Evolutionary conservation across 805 yeast species (phyloP).

Genomic region (Kuraishia hungarica): DNA sequence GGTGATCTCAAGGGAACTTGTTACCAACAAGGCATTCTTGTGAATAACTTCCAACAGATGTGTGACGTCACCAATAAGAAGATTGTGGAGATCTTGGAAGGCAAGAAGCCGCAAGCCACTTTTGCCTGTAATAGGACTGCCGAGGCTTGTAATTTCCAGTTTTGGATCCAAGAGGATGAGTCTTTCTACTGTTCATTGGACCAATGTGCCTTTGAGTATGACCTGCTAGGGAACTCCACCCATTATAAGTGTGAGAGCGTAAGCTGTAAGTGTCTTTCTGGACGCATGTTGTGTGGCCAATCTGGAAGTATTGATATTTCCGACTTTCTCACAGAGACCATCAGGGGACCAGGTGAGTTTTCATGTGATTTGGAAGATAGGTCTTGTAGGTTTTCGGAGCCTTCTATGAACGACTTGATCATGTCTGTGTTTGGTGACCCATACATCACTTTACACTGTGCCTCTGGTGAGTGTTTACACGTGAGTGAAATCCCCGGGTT

Average conservation of each 20-base stretch:
- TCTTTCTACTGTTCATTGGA: constrained; percentile 83
- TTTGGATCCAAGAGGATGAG: constrained; percentile 90
- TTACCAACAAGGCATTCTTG: constrained; percentile 75
- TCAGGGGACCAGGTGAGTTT: constrained; percentile 90
- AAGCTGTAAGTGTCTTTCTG: constrained; percentile 88
- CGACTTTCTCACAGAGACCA: constrained; percentile 84
- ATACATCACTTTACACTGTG: constrained; percentile 70
- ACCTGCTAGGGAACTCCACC: constrained; percentile 54
- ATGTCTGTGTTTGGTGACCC: constrained; percentile 93
- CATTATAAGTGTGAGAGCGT: constrained; percentile 72
- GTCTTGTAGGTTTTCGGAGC: constrained; percentile 80
- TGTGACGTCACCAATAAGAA: constrained; percentile 91
- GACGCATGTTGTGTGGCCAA: constrained; percentile 88
- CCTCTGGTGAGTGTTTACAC: constrained; percentile 88
- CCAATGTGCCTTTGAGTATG: constrained; percentile 64
- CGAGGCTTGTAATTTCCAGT: constrained; percentile 76
- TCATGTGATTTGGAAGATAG: constrained; percentile 59
- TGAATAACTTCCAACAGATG: constrained; percentile 77
- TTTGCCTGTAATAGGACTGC: constrained; percentile 74
- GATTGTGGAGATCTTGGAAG: constrained; percentile 70
- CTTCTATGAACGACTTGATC: constrained; percentile 91
- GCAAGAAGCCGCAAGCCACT: constrained; percentile 84
- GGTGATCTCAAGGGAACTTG: constrained; percentile 79
- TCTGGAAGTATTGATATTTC: constrained; percentile 91
- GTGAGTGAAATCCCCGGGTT: constrained; percentile 91